A percentile compares a stretch with the other conserved stretches of the same genome.
These are phyloP conservation scores for Malassezia pachydermatis DNA, from an alignment of 1,284 basidiomycete species.

Conservation along the genomic window DNA sequence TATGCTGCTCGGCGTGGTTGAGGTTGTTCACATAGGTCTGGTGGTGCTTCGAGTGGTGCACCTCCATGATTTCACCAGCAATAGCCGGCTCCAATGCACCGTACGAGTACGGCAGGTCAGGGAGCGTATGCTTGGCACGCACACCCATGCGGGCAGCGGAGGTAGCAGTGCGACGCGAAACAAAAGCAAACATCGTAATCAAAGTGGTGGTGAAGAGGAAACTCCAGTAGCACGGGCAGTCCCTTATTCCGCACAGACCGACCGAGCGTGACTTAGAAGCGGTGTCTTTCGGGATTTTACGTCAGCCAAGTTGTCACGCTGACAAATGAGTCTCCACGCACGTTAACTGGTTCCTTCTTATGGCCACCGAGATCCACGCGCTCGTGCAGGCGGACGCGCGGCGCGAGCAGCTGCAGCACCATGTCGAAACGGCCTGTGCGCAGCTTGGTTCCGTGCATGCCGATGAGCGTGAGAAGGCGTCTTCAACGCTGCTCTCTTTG, in stretches of 20 bases:
- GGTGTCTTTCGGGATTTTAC: neutral
- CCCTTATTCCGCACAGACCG: too few relatives aligned
- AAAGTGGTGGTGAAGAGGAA: neutral
- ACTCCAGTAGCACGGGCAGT: too few relatives aligned
- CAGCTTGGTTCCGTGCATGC: neutral
- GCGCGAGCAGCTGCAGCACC: neutral
- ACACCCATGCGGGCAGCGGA: slow-evolving; percentile 14
- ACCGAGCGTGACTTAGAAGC: neutral
- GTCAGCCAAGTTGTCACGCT: neutral
- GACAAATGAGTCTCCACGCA: too few relatives aligned
- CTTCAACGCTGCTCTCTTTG: slow-evolving; percentile 4
- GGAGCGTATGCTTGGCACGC: slow-evolving; percentile 46
- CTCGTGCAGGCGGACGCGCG: slow-evolving; percentile 1
- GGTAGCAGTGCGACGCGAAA: slow-evolving; percentile 13
- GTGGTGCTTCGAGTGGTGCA: slow-evolving; percentile 47
- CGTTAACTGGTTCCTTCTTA: neutral
- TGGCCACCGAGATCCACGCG: neutral
- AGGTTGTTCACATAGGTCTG: slow-evolving; percentile 47
- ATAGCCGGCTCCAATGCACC: slow-evolving; percentile 45
- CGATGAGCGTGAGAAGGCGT: neutral
- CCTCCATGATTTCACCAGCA: slow-evolving; percentile 45
- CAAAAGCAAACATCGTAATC: slow-evolving; percentile 13
- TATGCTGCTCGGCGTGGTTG: slow-evolving; percentile 34
- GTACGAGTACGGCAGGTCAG: slow-evolving; percentile 44
- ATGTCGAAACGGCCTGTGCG: slow-evolving; percentile 1